Percentiles rank a stretch among this genome's conserved stretches.
These are phyloP conservation scores for Chlamydomonas schloesseri DNA, from an alignment of 139 green algal species.

Conservation along the genomic window DNA sequence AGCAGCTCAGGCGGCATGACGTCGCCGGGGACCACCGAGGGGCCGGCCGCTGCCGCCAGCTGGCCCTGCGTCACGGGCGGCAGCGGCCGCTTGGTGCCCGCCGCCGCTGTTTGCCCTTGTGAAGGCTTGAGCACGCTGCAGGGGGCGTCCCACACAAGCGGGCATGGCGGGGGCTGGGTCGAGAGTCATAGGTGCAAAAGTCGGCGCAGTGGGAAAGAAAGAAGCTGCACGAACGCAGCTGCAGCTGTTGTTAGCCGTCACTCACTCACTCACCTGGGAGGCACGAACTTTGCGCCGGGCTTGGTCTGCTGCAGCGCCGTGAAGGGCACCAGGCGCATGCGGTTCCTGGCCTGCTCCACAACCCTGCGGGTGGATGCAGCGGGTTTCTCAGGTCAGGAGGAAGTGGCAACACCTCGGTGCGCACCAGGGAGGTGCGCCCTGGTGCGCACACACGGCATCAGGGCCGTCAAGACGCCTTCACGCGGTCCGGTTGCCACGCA, in stretches of 20 bases:
- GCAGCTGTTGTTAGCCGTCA: neutral
- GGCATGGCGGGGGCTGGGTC: neutral
- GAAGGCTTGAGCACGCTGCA: neutral
- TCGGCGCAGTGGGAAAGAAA: too few species aligned
- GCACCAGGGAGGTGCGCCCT: too few species aligned
- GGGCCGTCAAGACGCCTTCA: too few species aligned
- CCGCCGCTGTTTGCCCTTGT: neutral
- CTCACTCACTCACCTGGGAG: conserved; percentile 12
- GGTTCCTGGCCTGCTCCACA: conserved; percentile 25
- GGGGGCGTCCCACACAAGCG: neutral
- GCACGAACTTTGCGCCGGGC: neutral
- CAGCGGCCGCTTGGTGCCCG: conserved; percentile 6
- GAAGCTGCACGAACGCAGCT: too few species aligned
- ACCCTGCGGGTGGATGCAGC: neutral
- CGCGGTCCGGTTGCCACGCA: too few species aligned
- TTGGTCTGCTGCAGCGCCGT: conserved; percentile 12
- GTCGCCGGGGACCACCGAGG: neutral
- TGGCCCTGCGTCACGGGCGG: neutral
- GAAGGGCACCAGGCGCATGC: conserved; percentile 12
- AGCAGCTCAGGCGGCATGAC: conserved; percentile 13
- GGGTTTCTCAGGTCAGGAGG: neutral
- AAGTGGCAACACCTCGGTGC: too few species aligned
- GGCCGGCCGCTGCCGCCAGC: neutral
- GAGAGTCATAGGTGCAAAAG: too few species aligned
- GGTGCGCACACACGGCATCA: too few species aligned